phyloP scores from a whole-genome alignment of 495 filamentous ascomycete genomes.

The Penicillium daleae region DNA sequence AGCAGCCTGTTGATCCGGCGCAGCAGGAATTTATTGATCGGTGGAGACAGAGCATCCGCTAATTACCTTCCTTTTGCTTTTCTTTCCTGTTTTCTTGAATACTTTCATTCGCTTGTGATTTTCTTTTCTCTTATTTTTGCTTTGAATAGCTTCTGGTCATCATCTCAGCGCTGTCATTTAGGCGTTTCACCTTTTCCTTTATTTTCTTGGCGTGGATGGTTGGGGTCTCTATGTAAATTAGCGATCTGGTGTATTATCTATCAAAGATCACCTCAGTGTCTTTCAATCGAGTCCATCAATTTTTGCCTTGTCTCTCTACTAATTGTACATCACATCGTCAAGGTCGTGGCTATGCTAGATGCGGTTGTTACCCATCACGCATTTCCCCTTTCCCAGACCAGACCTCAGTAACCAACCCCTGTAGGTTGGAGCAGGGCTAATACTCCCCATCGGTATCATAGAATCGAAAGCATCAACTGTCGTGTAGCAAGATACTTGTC shows the following conservation, averaged over 20 bases:
- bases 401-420: too few relatives aligned
- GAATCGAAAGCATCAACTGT: too few relatives aligned
- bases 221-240: constrained; percentile 34
- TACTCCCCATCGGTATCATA: too few relatives aligned
- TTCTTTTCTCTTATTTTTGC: constrained; percentile 2
- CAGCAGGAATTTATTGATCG: constrained; percentile 84
- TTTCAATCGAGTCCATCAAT: neutral
- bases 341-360: neutral
- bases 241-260: constrained; percentile 22
- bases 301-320: neutral
- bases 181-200: constrained; percentile 15
- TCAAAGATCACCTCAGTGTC: constrained; percentile 5
- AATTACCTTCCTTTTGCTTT: constrained; percentile 13
- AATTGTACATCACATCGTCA: too few relatives aligned
- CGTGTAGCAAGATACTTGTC: neutral
- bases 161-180: constrained; percentile 29
- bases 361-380: neutral
- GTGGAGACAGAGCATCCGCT: constrained; percentile 80
- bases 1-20: constrained; percentile 49
- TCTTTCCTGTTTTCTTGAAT: constrained; percentile 12
- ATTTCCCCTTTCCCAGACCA: too few relatives aligned
- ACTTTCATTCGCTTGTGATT: constrained; percentile 18
- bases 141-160: neutral
- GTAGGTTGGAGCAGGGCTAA: too few relatives aligned
- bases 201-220: constrained; percentile 6